Base-by-base conservation (phyloP, 1,284 basidiomycete genomes). In the Meripilus lineatus region DNA sequence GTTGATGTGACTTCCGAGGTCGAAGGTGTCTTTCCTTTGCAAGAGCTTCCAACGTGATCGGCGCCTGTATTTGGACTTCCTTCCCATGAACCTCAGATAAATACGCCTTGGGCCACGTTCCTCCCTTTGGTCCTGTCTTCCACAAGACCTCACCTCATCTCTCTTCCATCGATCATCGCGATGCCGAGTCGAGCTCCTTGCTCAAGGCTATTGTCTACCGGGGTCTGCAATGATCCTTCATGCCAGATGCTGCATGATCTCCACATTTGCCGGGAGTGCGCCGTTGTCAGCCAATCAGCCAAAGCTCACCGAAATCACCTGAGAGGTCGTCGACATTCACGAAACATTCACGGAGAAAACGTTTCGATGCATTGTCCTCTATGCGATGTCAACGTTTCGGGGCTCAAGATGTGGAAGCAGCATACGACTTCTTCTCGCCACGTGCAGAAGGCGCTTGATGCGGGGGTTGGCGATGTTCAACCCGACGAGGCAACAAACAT, bases 201-300 rank as follows among this genome's bases (percentile, higher is more conserved):
- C 11, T 43, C 18, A 20, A 15, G 70, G n/a, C n/a, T n/a, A n/a
- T n/a, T n/a, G n/a, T n/a, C n/a, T n/a, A n/a, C n/a, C n/a, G n/a
- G 70, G 6, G 53, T 57, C 2, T 74, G 72, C 50, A 44, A 54
- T 1, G 48, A 62, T 26, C 1, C 45, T 0, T 18, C 37, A 5
- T 75, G 74, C 50, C 11, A 34, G 1, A 54, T 56, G 36, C 51
- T 54, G 10, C 74, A 76, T 51, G 62, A 63, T 40, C 55, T 70
- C 5, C 40, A 54, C 6, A 56, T 59, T 18, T 74, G 72, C 49
- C 61, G 66, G 4, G 51, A 61, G 5, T 75, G 72, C 52, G 50
- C 55, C 3, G 46, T 64, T 17, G 53, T 71, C 6, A 67, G 68
- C 40, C n/a, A 38, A 5, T 50, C 50, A 15, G 40, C 45, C 4